Evolutionary conservation across 192 early-diverging fungal species (phyloP), one percentile per base, ranked within the genome.

Genomic region (Allomyces macrogynus): DNA sequence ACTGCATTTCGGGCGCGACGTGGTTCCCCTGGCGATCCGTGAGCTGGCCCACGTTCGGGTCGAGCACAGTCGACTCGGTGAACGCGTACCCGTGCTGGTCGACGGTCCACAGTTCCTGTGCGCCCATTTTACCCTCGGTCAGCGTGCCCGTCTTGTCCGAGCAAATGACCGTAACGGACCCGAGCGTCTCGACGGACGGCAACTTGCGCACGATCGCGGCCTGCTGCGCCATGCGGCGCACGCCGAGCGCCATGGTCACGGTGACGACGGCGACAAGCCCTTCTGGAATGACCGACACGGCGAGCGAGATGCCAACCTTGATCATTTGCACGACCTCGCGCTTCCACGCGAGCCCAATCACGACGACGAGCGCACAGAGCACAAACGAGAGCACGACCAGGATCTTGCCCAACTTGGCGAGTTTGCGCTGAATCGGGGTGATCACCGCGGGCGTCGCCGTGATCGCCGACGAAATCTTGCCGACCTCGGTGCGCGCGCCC

Each of bases 71-170:
- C 62, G 80, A 77, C 43, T 90, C 82, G 1, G 84, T 76, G 26
- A 92, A 76, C 20, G 77, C 76, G 68, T 87, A 91, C 54, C 79
- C 76, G 26, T 84, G 80, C 65, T 86, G 85, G 25, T 80, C 76
- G 5, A 84, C 82, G 10, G 88, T 83, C 90, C 91, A 94, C 27
- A 95, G 77, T 70, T 86, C 78, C 44, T 84, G 74, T 7, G 91
- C 84, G 18, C 90, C 90, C 95, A 98, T 98, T 68, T 94, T 93
- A 62, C 93, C 93, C 76, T 96, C 90, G 8, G 95, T 98, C n/a
- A 97, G 73, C 0, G 95, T 97, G 20, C 95, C 95, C 3, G 81
- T 84, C 81, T 98, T 98, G 73, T 98, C 95, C 9, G 95, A 98
- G 73, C 95, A 98, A 73, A 98, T 98, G 57, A 88, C 86, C 8